A percentile compares a stretch with the other conserved stretches of the same genome.
Evolutionary conservation across 78 protist genomes (phyloP).

Genomic region (Dictyostelium brefeldianum): DNA sequence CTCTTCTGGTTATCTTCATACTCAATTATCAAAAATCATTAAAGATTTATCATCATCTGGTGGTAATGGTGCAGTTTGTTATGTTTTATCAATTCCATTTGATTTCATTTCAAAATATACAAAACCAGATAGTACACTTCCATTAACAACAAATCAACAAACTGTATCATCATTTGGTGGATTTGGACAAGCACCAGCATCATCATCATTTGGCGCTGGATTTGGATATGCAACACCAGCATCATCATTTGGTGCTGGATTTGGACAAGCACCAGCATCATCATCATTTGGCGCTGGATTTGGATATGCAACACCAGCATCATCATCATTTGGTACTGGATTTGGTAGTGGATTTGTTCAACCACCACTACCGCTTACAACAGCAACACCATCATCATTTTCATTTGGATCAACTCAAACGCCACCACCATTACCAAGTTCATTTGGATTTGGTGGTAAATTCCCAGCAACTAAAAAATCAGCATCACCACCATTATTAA

Average conservation of each 20-base stretch:
- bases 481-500: neutral
- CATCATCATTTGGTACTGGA: too few relatives aligned
- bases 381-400: too few relatives aligned
- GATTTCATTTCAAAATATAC: neutral
- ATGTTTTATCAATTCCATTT: neutral
- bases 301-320: too few relatives aligned
- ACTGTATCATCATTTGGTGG: too few relatives aligned
- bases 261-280: too few relatives aligned
- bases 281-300: too few relatives aligned
- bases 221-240: too few relatives aligned
- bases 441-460: constrained; percentile 29
- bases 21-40: neutral
- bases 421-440: neutral
- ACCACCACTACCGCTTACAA: too few relatives aligned
- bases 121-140: neutral
- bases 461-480: neutral
- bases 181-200: too few relatives aligned
- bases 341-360: neutral
- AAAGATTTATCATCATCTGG: too few relatives aligned
- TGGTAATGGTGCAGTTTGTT: neutral
- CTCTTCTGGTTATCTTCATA: neutral
- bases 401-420: neutral
- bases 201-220: too few relatives aligned
- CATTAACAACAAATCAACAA: neutral
- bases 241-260: too few relatives aligned